These are phyloP conservation scores for Camelina hispida DNA, from an alignment of 345 rosid genomes.

Conservation along the genomic window DNA sequence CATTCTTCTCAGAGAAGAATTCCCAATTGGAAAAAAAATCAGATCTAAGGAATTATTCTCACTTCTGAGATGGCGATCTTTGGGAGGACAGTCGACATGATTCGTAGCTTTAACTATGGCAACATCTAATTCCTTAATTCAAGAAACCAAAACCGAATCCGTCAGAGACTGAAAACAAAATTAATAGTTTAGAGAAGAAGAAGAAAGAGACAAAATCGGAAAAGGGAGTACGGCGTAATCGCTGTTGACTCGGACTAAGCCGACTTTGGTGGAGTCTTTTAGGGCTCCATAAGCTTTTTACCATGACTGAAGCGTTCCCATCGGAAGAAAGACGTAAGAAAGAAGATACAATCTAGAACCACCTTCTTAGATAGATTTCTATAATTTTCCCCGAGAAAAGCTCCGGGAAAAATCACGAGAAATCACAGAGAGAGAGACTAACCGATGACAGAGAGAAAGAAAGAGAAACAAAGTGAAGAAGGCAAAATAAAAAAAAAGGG, in stretches of 20 bases:
- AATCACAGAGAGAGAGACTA: conserved; percentile 23
- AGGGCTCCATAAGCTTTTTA: conserved; percentile 94
- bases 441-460: neutral
- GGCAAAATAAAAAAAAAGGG: neutral
- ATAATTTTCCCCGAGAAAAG: conserved; percentile 27
- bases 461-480: conserved; percentile 30
- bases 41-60: conserved; percentile 43
- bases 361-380: neutral
- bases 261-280: conserved; percentile 98
- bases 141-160: conserved; percentile 33
- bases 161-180: conserved; percentile 7
- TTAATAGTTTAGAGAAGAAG: neutral
- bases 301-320: conserved; percentile 98
- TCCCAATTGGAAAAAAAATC: neutral
- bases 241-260: conserved; percentile 98
- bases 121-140: conserved; percentile 86
- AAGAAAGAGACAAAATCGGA: neutral
- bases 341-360: conserved; percentile 3
- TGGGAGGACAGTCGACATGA: conserved; percentile 98
- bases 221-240: conserved; percentile 74
- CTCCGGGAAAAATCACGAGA: conserved; percentile 34
- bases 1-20: neutral
- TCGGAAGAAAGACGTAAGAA: conserved; percentile 31
- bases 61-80: conserved; percentile 95
- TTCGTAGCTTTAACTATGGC: conserved; percentile 85